These are phyloP conservation scores for Aschersonia sp. DNA, from an alignment of 2,329 filamentous ascomycete genomes.

Conservation along the genomic window DNA sequence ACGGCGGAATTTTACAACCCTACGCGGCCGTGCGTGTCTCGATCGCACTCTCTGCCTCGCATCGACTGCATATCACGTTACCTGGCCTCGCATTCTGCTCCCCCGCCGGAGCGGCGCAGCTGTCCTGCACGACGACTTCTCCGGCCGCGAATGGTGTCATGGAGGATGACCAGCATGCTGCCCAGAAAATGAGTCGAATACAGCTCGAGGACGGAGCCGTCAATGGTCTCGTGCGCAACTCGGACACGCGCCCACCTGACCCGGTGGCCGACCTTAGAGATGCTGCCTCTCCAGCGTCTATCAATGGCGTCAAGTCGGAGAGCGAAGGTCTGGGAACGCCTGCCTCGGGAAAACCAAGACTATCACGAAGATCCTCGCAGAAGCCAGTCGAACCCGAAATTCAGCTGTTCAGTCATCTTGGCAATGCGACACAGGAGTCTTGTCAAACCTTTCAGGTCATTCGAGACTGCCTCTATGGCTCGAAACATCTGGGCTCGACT, in stretches of 20 bases:
- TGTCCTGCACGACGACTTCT: background rate
- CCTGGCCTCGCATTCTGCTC: background rate
- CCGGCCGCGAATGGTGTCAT: slow-evolving; percentile 12
- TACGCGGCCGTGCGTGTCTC: slow-evolving; percentile 1
- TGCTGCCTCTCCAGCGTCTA: slow-evolving; percentile 25
- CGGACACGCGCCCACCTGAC: slow-evolving; percentile 23
- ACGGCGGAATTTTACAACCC: background rate
- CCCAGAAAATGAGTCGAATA: slow-evolving; percentile 26
- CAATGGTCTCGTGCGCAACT: slow-evolving; percentile 24
- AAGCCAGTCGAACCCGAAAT: slow-evolving; percentile 47
- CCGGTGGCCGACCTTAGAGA: slow-evolving; percentile 18
- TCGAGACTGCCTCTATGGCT: slow-evolving; percentile 75
- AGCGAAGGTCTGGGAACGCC: slow-evolving; percentile 27
- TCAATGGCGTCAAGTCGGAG: slow-evolving; percentile 25
- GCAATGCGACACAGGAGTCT: slow-evolving; percentile 67
- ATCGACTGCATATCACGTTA: background rate
- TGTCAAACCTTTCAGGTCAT: slow-evolving; percentile 68
- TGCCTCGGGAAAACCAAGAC: slow-evolving; percentile 46
- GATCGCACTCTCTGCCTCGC: background rate
- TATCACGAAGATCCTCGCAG: slow-evolving; percentile 59
- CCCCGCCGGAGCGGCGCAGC: too few relatives aligned
- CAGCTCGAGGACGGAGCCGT: slow-evolving; percentile 26
- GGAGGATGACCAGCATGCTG: slow-evolving; percentile 27
- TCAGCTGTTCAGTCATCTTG: slow-evolving; percentile 57
- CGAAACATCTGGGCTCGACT: slow-evolving; percentile 80